Percentiles rank a stretch among this genome's conserved stretches.
phyloP scores from a whole-genome alignment of 208 protist species.

The Trypanosoma mega region DNA sequence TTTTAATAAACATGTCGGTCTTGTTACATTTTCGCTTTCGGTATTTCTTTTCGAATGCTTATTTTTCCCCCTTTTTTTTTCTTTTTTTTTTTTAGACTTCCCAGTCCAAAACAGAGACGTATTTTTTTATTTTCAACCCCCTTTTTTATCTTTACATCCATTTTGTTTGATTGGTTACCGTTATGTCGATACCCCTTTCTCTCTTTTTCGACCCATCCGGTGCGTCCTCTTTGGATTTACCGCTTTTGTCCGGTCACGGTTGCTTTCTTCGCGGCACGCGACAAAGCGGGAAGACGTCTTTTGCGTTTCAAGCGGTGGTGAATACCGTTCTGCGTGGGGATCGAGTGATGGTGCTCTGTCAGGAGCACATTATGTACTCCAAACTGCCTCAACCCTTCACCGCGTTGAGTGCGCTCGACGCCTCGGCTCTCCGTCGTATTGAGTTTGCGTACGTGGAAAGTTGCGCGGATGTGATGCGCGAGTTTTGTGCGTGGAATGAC shows the following conservation, averaged over 20 bases:
- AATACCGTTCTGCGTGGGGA: slow-evolving; percentile 34
- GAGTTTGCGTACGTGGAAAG: slow-evolving; percentile 57
- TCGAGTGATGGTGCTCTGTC: slow-evolving; percentile 48
- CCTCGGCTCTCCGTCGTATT: slow-evolving; percentile 38
- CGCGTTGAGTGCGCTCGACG: slow-evolving; percentile 33
- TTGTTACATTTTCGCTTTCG: too few species aligned
- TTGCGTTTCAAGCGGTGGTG: slow-evolving; percentile 68
- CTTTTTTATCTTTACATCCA: too few species aligned
- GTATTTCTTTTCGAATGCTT: too few species aligned
- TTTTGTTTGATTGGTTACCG: too few species aligned
- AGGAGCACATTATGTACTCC: slow-evolving; percentile 39
- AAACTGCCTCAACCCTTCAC: slow-evolving; percentile 69
- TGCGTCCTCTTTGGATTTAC: neutral
- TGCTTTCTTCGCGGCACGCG: slow-evolving; percentile 52
- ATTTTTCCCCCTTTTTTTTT: too few species aligned
- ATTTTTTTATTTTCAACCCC: too few species aligned
- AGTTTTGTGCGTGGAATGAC: slow-evolving; percentile 30
- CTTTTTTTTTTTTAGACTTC: too few species aligned
- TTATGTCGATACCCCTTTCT: slow-evolving; percentile 6
- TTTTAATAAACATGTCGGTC: too few species aligned
- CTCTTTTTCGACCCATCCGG: slow-evolving; percentile 1
- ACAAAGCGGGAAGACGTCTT: slow-evolving; percentile 52
- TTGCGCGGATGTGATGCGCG: slow-evolving; percentile 29
- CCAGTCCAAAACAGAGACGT: too few species aligned
- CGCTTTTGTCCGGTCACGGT: slow-evolving; percentile 35